Base-by-base conservation (phyloP, 257 asterid genomes). In the Oldenlandia corymbosa region DNA sequence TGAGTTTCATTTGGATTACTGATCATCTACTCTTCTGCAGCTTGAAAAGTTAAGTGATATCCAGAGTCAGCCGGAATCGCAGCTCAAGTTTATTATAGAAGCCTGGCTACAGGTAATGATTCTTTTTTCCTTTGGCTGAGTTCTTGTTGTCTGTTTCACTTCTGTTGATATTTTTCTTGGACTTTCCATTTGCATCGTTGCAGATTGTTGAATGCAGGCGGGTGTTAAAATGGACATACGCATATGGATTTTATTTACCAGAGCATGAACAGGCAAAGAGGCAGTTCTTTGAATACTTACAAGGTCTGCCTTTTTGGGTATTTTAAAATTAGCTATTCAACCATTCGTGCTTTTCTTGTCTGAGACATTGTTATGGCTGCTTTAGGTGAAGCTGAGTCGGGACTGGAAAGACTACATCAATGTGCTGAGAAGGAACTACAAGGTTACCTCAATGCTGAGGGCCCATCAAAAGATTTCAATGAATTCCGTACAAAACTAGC, bases 371-470 rank as follows among this genome's bases (percentile, higher is more conserved):
- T 55, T 57, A 52, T 27, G 61, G 42, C 17, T 30, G 43, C 34
- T 75, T n/a, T 71, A 93, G 99, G 99, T 60, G 99, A 93, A 75
- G 99, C 99, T 3, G 99, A 93, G 79, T 90, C 97, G 26, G 99
- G 97, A 68, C 79, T 93, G 71, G 99, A 90, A 87, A 85, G 99
- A 84, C 96, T 93, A 68, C 99, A 93, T 79, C 97, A 87, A 62
- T 93, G 99, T 87, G 97, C 94, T 34, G 99, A 93, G 78, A 93
- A 93, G 69, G 97, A 90, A 79, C 79, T 93, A 36, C 83, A 70
- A 78, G 76, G 37, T 68, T 84, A 76, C 76, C 78, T 93, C 68
- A 68, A 68, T 61, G 69, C 88, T 17, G 89, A 84, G 7, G 84
- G 82, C 20, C 86, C 88, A 30, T 81, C 95, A 62, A 80, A 79